phyloP scores from a whole-genome alignment of 129 eudicot species.

The Tagetes patula region DNA sequence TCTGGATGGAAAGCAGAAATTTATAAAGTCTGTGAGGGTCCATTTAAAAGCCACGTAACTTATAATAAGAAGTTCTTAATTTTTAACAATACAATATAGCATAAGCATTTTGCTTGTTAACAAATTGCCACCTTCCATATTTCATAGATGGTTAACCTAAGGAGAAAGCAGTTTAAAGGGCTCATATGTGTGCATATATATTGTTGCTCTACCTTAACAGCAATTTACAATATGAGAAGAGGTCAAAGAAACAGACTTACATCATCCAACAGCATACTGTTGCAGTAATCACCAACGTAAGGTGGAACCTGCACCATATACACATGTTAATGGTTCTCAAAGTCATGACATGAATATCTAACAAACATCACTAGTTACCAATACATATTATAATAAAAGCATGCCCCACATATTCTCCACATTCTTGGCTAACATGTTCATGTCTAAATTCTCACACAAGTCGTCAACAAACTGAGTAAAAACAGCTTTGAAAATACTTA shows the following conservation, averaged over 20 bases:
- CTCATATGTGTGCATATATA: neutral
- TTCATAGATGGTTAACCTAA: neutral
- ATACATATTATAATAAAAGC: constrained; percentile 3
- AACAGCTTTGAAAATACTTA: neutral
- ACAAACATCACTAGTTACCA: neutral
- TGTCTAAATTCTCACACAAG: neutral
- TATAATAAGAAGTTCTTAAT: neutral
- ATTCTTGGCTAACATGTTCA: neutral
- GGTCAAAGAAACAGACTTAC: constrained; percentile 51
- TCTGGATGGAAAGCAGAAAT: neutral
- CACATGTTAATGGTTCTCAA: constrained; percentile 6
- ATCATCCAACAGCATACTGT: constrained; percentile 98
- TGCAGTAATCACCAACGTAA: constrained; percentile 86
- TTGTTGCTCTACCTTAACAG: neutral
- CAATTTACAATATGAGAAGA: neutral
- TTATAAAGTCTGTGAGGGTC: neutral
- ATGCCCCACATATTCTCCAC: neutral
- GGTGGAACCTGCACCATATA: constrained; percentile 60
- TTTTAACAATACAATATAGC: neutral
- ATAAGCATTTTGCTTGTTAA: neutral
- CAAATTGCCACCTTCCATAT: neutral
- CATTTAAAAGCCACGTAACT: neutral
- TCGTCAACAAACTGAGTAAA: neutral
- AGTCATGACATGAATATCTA: constrained; percentile 9
- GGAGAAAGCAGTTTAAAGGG: neutral